Evolutionary conservation across 176 grass and related monocot genomes (phyloP), one percentile per base, ranked within the genome.

Genomic region (Metroxylon sagu): DNA sequence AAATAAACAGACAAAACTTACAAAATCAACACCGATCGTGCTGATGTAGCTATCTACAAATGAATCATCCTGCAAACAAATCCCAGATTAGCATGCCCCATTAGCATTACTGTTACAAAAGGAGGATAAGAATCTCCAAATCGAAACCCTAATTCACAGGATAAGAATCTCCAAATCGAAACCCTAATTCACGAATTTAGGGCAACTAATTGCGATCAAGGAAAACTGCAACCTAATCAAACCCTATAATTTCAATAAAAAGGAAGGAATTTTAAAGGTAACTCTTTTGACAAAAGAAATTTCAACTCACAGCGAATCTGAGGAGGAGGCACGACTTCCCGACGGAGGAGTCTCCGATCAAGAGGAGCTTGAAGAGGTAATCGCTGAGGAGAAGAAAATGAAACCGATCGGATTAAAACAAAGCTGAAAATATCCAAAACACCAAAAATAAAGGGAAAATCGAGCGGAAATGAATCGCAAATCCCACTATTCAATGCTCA

Each of bases 301-400:
- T 14, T 29, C 12, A 28, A 79, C 82, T 79, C 29, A 95, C 91
- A 4, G 91, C 83, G 50, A 95, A 95, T 43, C 91, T 82, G 53
- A 95, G 71, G 74, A 95, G 86, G 65, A 90, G 83, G 75, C 86
- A 95, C 62, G 86, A 95, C 67, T 95, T 95, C 54, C 91, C 91
- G 30, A 90, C 91, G 67, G 91, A 95, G 50, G 86, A 95, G 70
- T 95, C 91, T 5, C 91, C 86, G 83, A 95, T 95, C 80, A 95
- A 80, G 60, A 95, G 91, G 29, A 95, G 80, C 91, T 95, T 95
- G 86, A 95, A 95, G 56, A 95, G 91, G 67, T 90, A 95, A 81
- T 95, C 91, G 64, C 91, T 95, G 77, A 30, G 71, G 21, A 25
- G 29, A 59, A 16, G 19, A 48, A 72, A 19, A 31, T 43, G 1